Percentiles rank a stretch among this genome's conserved stretches.
Evolutionary conservation across 2,329 filamentous ascomycete species (phyloP).

Genomic region (Stylonectria norvegica): DNA sequence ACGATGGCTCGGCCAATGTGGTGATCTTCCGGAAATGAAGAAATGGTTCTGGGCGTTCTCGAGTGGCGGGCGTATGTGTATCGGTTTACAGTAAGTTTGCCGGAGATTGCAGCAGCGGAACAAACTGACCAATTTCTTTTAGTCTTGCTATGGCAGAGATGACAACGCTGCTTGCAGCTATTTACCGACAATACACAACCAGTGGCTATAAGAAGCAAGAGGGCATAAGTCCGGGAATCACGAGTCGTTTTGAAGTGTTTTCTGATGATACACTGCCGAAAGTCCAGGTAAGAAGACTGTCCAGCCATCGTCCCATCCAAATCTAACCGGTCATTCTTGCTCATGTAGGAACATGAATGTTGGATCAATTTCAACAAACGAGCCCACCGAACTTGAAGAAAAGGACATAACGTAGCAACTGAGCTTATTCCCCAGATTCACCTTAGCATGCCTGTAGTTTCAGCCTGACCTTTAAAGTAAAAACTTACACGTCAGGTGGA

Average conservation of each 20-base stretch:
- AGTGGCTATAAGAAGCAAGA: slow-evolving; percentile 12
- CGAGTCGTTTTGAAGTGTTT: slow-evolving; percentile 20
- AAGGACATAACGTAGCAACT: no score
- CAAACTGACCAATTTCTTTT: fast-evolving
- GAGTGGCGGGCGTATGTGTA: slow-evolving; percentile 22
- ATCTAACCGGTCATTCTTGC: fast-evolving
- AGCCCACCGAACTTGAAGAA: no score
- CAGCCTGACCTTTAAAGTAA: no score
- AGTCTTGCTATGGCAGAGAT: slow-evolving; percentile 24
- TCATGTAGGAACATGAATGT: slow-evolving; percentile 15
- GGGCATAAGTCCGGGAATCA: slow-evolving; percentile 15
- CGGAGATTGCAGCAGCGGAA: not conserved
- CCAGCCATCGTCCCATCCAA: fast-evolving
- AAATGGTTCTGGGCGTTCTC: slow-evolving; percentile 26
- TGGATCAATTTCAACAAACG: slow-evolving; percentile 14
- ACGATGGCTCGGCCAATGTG: slow-evolving; percentile 21
- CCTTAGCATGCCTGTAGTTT: no score
- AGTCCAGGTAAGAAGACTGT: slow-evolving; percentile 9
- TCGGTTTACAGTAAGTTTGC: slow-evolving; percentile 23
- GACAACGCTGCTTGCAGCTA: slow-evolving; percentile 14
- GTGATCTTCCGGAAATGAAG: slow-evolving; percentile 15
- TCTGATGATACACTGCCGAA: slow-evolving; percentile 17
- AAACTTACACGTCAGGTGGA: no score
- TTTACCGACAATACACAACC: slow-evolving; percentile 19
- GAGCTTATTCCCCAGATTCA: no score